Evolutionary conservation across 768 basidiomycete species (phyloP).

Genomic region (Gyrodon lividus): DNA sequence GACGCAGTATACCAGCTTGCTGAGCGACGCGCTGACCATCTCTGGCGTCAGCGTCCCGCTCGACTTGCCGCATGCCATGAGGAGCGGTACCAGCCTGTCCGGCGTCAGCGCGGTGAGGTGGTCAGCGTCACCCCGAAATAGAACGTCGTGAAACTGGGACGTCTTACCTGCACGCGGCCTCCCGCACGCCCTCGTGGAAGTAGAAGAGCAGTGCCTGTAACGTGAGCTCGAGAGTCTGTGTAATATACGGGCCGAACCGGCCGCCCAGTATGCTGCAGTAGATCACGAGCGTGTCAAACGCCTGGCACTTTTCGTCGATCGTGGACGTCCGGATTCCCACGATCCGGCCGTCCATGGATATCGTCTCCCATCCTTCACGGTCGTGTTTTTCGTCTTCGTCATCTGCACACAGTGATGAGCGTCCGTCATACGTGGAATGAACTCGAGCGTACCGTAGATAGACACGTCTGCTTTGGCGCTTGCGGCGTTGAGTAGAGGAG

Average conservation of each 20-base stretch:
- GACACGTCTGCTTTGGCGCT: conserved; percentile 79
- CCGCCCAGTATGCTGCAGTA: conserved; percentile 69
- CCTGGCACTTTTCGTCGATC: conserved; percentile 86
- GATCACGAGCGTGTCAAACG: conserved; percentile 83
- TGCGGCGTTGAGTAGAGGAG: conserved; percentile 70
- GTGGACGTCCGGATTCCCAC: conserved; percentile 77
- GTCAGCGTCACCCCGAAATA: neutral
- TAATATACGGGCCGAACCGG: conserved; percentile 69
- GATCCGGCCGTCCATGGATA: conserved; percentile 73
- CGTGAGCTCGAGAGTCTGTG: conserved; percentile 69
- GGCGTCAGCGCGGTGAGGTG: neutral
- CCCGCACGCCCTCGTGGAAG: conserved; percentile 83
- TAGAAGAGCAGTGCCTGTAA: conserved; percentile 71
- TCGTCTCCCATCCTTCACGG: conserved; percentile 76
- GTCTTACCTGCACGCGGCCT: conserved; percentile 70
- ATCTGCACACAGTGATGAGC: conserved; percentile 37
- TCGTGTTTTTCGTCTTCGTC: conserved; percentile 54
- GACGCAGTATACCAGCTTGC: conserved; percentile 62
- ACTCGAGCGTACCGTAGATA: conserved; percentile 50
- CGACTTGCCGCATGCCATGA: conserved; percentile 65
- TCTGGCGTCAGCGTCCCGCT: conserved; percentile 62
- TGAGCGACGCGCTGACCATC: conserved; percentile 69
- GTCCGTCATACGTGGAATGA: neutral
- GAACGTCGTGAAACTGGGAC: neutral
- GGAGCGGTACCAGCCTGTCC: conserved; percentile 65